Percentiles rank a stretch among this genome's conserved stretches.
phyloP scores from a whole-genome alignment of 2,329 filamentous ascomycete species.

The Aureobasidium sp. region DNA sequence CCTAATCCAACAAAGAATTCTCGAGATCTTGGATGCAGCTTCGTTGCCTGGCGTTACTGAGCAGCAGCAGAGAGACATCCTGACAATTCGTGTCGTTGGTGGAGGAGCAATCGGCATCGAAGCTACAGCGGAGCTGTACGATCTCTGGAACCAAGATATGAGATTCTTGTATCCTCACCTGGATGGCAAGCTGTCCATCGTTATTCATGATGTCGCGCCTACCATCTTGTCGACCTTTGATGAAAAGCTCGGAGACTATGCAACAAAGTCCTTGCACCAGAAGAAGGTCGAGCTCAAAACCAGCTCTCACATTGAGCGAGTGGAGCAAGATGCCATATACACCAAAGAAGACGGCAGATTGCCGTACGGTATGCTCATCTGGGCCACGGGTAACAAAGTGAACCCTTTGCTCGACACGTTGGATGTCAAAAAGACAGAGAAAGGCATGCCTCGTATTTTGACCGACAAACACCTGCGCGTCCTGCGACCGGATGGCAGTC shows the following conservation, averaged over 20 bases:
- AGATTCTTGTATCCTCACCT: slow-evolving; percentile 33
- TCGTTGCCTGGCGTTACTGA: slow-evolving; percentile 24
- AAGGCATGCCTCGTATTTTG: slow-evolving; percentile 28
- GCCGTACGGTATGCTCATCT: slow-evolving; percentile 31
- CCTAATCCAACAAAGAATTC: slow-evolving; percentile 27
- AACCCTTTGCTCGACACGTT: slow-evolving; percentile 27
- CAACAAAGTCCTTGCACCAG: slow-evolving; percentile 28
- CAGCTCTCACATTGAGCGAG: slow-evolving; percentile 29
- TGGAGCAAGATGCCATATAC: slow-evolving; percentile 27
- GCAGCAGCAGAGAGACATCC: slow-evolving; percentile 25
- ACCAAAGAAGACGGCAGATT: slow-evolving; percentile 30
- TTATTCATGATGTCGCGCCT: slow-evolving; percentile 38
- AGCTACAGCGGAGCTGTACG: slow-evolving; percentile 36
- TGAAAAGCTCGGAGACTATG: slow-evolving; percentile 33
- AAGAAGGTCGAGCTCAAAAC: slow-evolving; percentile 33
- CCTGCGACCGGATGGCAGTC: slow-evolving; percentile 19
- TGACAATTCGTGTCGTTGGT: slow-evolving; percentile 33
- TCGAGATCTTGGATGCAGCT: slow-evolving; percentile 31
- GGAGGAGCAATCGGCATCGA: slow-evolving; percentile 37
- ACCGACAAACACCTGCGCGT: slow-evolving; percentile 28
- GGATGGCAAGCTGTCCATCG: slow-evolving; percentile 29
- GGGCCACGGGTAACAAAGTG: slow-evolving; percentile 32
- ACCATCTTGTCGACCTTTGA: slow-evolving; percentile 35
- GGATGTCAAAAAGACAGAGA: slow-evolving; percentile 26
- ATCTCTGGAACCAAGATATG: slow-evolving; percentile 33